phyloP scores from a whole-genome alignment of 768 basidiomycete genomes.

The Trametes punicea region DNA sequence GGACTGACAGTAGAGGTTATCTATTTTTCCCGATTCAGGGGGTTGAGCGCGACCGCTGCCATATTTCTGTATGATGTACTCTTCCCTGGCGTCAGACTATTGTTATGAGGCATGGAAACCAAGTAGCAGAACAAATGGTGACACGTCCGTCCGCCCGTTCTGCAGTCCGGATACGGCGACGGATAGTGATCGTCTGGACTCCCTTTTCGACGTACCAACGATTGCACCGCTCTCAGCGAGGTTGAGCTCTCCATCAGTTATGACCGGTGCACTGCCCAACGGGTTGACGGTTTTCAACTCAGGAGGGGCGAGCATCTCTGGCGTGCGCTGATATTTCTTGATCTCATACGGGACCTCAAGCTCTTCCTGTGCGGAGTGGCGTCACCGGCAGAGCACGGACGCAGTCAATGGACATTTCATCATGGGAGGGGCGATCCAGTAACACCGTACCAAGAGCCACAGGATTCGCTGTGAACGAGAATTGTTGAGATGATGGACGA shows the following conservation, averaged over 20 bases:
- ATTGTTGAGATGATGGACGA: slow-evolving; percentile 44
- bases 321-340: slow-evolving; percentile 30
- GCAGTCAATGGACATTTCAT: background rate
- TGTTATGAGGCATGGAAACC: slow-evolving; percentile 2
- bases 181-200: background rate
- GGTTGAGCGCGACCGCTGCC: slow-evolving; percentile 26
- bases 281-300: slow-evolving; percentile 35
- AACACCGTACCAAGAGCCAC: slow-evolving; percentile 39
- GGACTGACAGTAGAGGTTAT: slow-evolving; percentile 31
- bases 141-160: background rate
- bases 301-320: slow-evolving; percentile 27
- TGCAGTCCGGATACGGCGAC: background rate
- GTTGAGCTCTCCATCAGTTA: slow-evolving; percentile 36
- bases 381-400: background rate
- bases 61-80: slow-evolving; percentile 37
- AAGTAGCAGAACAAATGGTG: background rate
- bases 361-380: slow-evolving; percentile 41
- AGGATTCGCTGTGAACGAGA: slow-evolving; percentile 49
- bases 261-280: slow-evolving; percentile 36
- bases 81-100: slow-evolving; percentile 18
- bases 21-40: slow-evolving; percentile 25
- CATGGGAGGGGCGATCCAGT: background rate
- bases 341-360: slow-evolving; percentile 39
- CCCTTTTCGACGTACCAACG: slow-evolving; percentile 26
- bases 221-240: slow-evolving; percentile 40